A percentile compares a stretch with the other conserved stretches of the same genome.
These are phyloP conservation scores for Apiotrichum brassicae DNA, from an alignment of 1,284 basidiomycete genomes.

Conservation along the genomic window DNA sequence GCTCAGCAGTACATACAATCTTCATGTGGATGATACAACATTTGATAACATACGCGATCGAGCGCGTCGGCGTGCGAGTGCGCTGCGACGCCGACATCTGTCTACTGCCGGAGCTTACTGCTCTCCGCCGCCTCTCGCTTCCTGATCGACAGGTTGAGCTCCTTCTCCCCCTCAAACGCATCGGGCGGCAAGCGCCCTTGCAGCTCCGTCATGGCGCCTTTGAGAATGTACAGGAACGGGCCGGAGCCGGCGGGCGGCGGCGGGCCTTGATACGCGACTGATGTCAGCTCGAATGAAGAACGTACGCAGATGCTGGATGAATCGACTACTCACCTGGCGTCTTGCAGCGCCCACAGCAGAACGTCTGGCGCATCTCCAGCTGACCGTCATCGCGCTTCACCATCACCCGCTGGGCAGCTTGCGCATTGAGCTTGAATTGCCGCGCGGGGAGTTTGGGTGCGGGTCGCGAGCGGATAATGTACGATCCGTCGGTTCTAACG, in stretches of 20 bases:
- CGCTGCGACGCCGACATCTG: no score
- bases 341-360: slow-evolving; percentile 42
- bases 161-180: slow-evolving; percentile 45
- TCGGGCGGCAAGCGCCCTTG: slow-evolving; percentile 46
- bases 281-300: neutral
- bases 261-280: slow-evolving; percentile 44
- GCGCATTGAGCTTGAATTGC: slow-evolving; percentile 47
- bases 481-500: slow-evolving; percentile 37
- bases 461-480: slow-evolving; percentile 37
- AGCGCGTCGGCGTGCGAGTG: no score
- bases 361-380: slow-evolving; percentile 40
- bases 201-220: slow-evolving; percentile 45
- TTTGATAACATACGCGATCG: no score
- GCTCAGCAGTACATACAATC: no score
- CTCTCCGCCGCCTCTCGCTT: neutral
- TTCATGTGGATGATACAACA: no score
- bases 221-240: slow-evolving; percentile 43
- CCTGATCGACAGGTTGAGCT: neutral
- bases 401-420: slow-evolving; percentile 35
- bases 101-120: neutral
- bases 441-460: slow-evolving; percentile 29
- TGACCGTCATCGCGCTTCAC: slow-evolving; percentile 36
- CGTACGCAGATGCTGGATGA: no score
- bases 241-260: slow-evolving; percentile 38
- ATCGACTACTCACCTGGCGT: slow-evolving; percentile 26